phyloP scores from a whole-genome alignment of 208 protist genomes.

The Acanthamoeba sp. region DNA sequence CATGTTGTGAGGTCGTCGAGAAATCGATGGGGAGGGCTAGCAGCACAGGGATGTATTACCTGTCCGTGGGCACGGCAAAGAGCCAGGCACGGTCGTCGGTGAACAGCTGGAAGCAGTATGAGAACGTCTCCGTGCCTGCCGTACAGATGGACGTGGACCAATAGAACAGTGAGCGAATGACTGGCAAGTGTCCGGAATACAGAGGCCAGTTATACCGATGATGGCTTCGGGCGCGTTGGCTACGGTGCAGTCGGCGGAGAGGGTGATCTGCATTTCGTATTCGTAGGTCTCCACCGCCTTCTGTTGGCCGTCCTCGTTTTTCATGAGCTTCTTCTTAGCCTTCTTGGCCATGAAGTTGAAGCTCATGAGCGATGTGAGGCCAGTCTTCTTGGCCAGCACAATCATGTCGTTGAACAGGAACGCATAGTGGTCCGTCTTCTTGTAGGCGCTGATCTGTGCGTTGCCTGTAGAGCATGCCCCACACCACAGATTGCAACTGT shows the following conservation, averaged over 20 bases:
- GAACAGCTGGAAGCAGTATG: conserved; percentile 13
- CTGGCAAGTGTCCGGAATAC: neutral
- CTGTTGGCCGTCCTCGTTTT: neutral
- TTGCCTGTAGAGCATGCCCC: too few species aligned
- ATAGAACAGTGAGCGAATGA: neutral
- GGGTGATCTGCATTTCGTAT: neutral
- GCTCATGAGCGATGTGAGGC: neutral
- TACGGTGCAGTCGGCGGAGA: neutral
- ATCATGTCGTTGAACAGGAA: conserved; percentile 44
- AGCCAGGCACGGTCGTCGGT: conserved; percentile 25
- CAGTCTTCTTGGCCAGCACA: neutral
- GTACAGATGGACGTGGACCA: neutral
- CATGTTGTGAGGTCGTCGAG: neutral
- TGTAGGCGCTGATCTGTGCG: neutral
- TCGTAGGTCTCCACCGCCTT: neutral
- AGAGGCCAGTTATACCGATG: neutral
- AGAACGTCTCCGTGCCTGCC: neutral
- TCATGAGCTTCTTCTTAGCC: conserved; percentile 16
- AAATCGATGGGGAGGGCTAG: neutral
- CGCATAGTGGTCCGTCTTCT: conserved; percentile 26
- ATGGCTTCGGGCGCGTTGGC: neutral
- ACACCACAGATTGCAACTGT: too few species aligned
- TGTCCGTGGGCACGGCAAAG: neutral
- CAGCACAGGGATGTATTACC: neutral
- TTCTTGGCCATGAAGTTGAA: conserved; percentile 43